A percentile compares a stretch with the other conserved stretches of the same genome.
Evolutionary conservation across 306 rosid species (phyloP).

Genomic region (Cucumis cinereus): DNA sequence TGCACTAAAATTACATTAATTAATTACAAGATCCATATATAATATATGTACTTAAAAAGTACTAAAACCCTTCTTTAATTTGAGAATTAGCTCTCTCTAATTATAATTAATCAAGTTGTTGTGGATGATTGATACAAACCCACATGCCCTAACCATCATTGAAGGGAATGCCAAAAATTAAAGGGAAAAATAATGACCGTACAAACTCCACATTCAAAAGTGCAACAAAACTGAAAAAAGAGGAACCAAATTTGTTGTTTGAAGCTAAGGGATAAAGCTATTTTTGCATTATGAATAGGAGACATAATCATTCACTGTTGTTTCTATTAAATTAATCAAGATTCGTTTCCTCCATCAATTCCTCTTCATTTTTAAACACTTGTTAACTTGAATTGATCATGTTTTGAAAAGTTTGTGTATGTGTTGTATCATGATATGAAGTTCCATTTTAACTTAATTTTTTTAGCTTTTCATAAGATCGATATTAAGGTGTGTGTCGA

Average conservation of each 20-base stretch:
- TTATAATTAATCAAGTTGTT: neutral
- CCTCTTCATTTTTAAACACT: neutral
- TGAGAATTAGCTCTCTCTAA: neutral
- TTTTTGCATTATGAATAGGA: neutral
- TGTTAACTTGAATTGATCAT: neutral
- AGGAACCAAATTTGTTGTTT: neutral
- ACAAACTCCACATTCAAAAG: neutral
- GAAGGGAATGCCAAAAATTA: neutral
- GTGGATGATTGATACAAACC: neutral
- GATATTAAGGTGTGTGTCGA: no score
- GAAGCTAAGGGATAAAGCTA: conserved; percentile 6
- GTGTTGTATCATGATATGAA: neutral
- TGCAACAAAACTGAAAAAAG: neutral
- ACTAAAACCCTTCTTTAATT: neutral
- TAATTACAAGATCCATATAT: neutral
- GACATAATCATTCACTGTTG: neutral
- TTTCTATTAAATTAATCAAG: neutral
- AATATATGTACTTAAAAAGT: neutral
- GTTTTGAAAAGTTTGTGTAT: neutral
- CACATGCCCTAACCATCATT: neutral
- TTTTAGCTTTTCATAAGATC: no score
- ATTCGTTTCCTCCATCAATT: neutral
- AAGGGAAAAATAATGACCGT: neutral
- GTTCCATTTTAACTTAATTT: neutral
- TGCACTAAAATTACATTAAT: neutral